Evolutionary conservation across 2,329 filamentous ascomycete genomes (phyloP).

Genomic region (Pseudogymnoascus sp.): DNA sequence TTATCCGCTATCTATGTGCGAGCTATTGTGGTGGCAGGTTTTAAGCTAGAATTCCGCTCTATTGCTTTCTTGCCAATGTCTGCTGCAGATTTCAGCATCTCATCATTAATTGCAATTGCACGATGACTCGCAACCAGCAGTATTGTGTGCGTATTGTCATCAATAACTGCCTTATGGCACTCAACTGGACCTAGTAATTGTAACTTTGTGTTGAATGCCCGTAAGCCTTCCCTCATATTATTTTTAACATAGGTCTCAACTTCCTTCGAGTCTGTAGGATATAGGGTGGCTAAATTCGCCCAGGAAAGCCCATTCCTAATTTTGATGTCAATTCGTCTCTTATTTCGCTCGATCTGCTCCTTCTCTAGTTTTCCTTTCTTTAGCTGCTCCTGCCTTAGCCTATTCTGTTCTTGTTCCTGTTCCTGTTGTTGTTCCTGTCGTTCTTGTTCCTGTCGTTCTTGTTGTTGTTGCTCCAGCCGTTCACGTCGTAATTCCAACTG

Average conservation of each 20-base stretch:
- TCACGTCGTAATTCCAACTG: neutral
- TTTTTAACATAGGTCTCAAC: neutral
- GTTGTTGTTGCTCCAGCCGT: neutral
- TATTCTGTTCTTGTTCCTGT: neutral
- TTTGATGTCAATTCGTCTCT: neutral
- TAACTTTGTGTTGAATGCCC: neutral
- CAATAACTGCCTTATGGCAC: neutral
- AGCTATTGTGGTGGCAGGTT: no score
- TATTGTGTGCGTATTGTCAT: neutral
- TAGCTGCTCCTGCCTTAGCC: neutral
- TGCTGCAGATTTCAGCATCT: neutral
- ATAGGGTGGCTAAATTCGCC: neutral
- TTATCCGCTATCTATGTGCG: no score
- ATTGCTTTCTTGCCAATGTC: neutral
- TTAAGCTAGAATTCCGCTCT: neutral
- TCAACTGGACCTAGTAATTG: neutral
- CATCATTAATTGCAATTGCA: neutral
- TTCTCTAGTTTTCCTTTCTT: neutral
- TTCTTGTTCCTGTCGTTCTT: neutral
- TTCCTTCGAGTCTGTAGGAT: neutral
- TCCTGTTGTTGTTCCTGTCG: neutral
- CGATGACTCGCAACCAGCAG: neutral
- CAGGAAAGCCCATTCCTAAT: neutral
- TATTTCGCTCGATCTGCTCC: neutral
- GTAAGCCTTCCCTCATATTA: neutral